Evolutionary conservation across 345 rosid species (phyloP), one percentile per base, ranked within the genome.

Genomic region (Euclidium syriacum): DNA sequence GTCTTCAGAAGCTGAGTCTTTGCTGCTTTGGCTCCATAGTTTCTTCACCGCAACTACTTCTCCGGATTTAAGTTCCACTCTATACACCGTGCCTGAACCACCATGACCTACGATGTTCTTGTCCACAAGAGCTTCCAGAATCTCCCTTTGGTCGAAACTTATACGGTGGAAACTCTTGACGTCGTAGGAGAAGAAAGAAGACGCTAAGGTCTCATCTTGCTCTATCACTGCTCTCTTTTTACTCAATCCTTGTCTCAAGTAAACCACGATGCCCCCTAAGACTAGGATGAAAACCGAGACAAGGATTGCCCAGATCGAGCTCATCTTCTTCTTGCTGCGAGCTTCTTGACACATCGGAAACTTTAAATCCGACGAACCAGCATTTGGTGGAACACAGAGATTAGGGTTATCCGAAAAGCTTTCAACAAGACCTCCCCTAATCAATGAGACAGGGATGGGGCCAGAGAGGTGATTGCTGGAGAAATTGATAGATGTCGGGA

Each of bases 51-150:
- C 96, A 6, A 88, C 73, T 20, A 82, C 87, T 58, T 92, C 98
- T 8, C 86, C 87, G 4, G 73, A 77, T 42, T 58, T 74, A 63
- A 88, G 63, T 34, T 73, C 84, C 5, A 86, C 84, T 55, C 73
- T 85, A 52, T 92, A 86, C 48, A 92, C 98, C 1, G 84, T 80
- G 40, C 98, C 91, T 0, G 88, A 86, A 36, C 98, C 95, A 47
- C 96, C 98, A 44, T 78, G 91, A 4, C 95, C 98, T 38, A 86
- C 92, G 7, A 81, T 87, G 82, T 92, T 88, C 74, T 88, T 85
- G 29, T 83, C 85, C 27, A 80, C 77, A 80, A 92, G 75, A 41
- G 89, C 80, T 48, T 85, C 86, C 0, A 76, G 29, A 76, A 92
- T 83, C 81, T 92, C 94, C n/a, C 70, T 73, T 64, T 75, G 89